Percentiles rank a stretch among this genome's conserved stretches.
Evolutionary conservation across 1,284 basidiomycete species (phyloP).

Genomic region (Apiotrichum mycotoxinovorans): DNA sequence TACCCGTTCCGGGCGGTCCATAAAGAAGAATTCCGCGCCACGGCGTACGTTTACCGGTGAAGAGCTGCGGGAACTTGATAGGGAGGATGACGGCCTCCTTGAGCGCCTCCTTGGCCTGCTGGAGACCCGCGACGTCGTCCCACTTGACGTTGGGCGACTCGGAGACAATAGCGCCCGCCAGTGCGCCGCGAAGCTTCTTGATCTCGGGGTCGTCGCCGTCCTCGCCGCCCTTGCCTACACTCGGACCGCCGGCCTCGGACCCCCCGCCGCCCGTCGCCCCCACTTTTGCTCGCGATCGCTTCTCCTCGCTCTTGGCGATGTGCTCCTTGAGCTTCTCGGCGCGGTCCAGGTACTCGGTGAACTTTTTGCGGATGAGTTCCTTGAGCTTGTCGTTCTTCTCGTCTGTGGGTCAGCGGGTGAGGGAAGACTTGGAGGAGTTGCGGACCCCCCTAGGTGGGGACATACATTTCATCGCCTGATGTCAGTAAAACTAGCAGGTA

Average conservation of each 20-base stretch:
- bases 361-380: constrained; percentile 79
- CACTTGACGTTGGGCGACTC: constrained; percentile 96
- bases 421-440: neutral
- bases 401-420: constrained; percentile 55
- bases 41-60: constrained; percentile 95
- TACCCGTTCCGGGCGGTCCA: constrained; percentile 93
- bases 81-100: constrained; percentile 98
- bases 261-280: constrained; percentile 67
- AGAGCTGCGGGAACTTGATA: constrained; percentile 97
- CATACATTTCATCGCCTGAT: constrained; percentile 61
- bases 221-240: constrained; percentile 59
- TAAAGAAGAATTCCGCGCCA: constrained; percentile 96
- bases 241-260: constrained; percentile 60
- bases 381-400: constrained; percentile 96
- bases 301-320: constrained; percentile 63
- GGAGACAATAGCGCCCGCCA: constrained; percentile 81
- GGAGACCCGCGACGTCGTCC: constrained; percentile 96
- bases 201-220: constrained; percentile 85
- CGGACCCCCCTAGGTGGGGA: constrained; percentile 19
- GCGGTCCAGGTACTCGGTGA: constrained; percentile 85
- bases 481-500: constrained; percentile 9
- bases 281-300: constrained; percentile 69
- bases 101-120: constrained; percentile 88
- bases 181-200: constrained; percentile 87
- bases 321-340: constrained; percentile 91